These are phyloP conservation scores for Peziza echinospora DNA, from an alignment of 495 filamentous ascomycete species.

Conservation along the genomic window DNA sequence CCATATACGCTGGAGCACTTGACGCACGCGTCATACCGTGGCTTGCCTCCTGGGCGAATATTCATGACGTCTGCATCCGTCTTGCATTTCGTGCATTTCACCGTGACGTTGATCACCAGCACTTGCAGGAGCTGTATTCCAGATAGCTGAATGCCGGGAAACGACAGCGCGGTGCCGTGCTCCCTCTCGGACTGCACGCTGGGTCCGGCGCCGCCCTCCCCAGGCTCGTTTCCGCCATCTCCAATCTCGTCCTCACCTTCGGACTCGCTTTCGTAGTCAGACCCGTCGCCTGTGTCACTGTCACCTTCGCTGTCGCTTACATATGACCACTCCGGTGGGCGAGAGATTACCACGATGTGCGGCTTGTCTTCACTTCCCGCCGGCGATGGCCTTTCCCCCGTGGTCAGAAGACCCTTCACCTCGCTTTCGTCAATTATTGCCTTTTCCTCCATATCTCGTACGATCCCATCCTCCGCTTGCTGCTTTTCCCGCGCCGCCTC, in stretches of 20 bases:
- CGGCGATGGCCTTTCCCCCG: background rate
- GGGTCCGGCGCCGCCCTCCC: slow-evolving; percentile 18
- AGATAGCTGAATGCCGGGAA: slow-evolving; percentile 62
- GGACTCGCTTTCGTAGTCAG: slow-evolving; percentile 22
- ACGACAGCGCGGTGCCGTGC: slow-evolving; percentile 55
- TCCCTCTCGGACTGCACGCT: slow-evolving; percentile 24
- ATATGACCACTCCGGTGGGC: slow-evolving; percentile 61
- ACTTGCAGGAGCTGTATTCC: slow-evolving; percentile 65
- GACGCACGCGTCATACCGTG: slow-evolving; percentile 35
- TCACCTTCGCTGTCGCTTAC: slow-evolving; percentile 22
- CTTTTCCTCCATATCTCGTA: slow-evolving; percentile 2
- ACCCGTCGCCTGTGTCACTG: slow-evolving; percentile 26
- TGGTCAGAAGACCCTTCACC: slow-evolving; percentile 12
- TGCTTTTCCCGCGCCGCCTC: slow-evolving; percentile 11
- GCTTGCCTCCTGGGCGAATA: slow-evolving; percentile 26
- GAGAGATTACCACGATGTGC: slow-evolving; percentile 55
- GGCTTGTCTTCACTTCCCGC: slow-evolving; percentile 22
- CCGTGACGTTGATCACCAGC: slow-evolving; percentile 39
- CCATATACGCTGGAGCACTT: slow-evolving; percentile 53
- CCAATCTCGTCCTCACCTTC: slow-evolving; percentile 27
- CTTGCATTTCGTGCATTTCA: slow-evolving; percentile 77
- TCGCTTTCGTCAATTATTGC: background rate
- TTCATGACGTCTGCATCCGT: slow-evolving; percentile 48
- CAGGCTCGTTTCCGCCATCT: slow-evolving; percentile 25
- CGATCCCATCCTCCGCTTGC: background rate